phyloP scores from a whole-genome alignment of 257 asterid species.

The Linaria vulgaris region DNA sequence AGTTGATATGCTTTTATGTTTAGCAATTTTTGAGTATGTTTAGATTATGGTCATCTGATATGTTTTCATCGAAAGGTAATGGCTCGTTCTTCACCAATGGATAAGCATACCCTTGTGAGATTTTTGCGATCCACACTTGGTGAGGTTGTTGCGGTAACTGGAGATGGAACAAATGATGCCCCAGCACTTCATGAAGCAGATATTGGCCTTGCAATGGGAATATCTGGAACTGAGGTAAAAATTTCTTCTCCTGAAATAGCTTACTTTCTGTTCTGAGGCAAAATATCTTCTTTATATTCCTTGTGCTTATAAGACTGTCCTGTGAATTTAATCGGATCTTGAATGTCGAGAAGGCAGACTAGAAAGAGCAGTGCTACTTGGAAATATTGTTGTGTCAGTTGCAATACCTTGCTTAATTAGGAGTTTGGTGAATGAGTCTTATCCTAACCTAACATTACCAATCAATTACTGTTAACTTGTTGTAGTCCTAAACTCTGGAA shows the following conservation, averaged over 20 bases:
- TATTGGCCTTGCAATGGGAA: conserved; percentile 98
- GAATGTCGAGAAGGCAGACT: no score
- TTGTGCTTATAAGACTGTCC: not conserved
- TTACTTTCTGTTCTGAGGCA: not conserved
- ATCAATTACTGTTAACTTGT: no score
- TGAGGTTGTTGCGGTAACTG: conserved; percentile 97
- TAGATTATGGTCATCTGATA: conserved; percentile 6
- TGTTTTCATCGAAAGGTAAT: conserved; percentile 52
- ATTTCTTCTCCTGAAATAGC: not conserved
- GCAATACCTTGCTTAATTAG: no score
- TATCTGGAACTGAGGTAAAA: conserved; percentile 90
- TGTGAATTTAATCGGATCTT: no score
- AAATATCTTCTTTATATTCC: not conserved
- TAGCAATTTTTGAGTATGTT: not conserved
- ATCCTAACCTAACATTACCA: no score
- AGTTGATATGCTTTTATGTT: not conserved
- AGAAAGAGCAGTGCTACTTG: no score
- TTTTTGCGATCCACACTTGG: conserved; percentile 77
- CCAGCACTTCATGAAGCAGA: conserved; percentile 99
- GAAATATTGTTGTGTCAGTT: no score
- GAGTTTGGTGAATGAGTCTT: no score
- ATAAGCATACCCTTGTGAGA: conserved; percentile 87
- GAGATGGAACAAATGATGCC: conserved; percentile 98
- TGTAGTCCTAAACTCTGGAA: no score
- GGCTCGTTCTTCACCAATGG: conserved; percentile 97